Evolutionary conservation across 2,329 filamentous ascomycete species (phyloP).

Genomic region (Apiospora arundinis): DNA sequence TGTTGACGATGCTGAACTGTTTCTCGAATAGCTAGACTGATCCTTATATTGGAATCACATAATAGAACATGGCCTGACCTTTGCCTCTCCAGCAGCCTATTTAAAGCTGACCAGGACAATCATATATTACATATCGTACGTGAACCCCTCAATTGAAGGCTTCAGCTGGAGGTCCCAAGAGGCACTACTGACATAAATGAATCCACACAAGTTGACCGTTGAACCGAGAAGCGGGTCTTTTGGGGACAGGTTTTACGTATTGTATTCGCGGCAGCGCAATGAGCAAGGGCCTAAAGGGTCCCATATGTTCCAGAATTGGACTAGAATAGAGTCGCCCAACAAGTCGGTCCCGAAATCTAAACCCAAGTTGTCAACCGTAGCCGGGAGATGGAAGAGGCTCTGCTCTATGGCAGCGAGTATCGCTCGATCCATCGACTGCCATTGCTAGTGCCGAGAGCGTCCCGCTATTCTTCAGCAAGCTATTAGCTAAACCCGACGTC

Average conservation of each 20-base stretch:
- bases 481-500: constrained; percentile 3
- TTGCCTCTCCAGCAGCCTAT: neutral
- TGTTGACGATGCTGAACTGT: neutral
- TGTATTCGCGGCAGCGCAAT: neutral
- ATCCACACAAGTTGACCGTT: neutral
- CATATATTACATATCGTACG: neutral
- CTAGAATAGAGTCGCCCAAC: neutral
- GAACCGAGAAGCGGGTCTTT: neutral
- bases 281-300: neutral
- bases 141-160: constrained; percentile 1
- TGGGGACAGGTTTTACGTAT: neutral
- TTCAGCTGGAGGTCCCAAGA: neutral
- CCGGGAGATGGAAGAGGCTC: neutral
- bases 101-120: neutral
- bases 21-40: neutral
- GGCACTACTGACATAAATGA: neutral
- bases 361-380: constrained; percentile 1
- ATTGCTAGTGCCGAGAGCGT: neutral
- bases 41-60: neutral
- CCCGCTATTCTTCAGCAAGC: neutral
- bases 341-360: neutral
- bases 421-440: neutral
- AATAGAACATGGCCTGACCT: no score
- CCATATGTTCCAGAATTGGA: neutral
- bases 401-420: neutral